phyloP scores from a whole-genome alignment of 495 filamentous ascomycete species.

The Pseudomonodictys pantanalensis region DNA sequence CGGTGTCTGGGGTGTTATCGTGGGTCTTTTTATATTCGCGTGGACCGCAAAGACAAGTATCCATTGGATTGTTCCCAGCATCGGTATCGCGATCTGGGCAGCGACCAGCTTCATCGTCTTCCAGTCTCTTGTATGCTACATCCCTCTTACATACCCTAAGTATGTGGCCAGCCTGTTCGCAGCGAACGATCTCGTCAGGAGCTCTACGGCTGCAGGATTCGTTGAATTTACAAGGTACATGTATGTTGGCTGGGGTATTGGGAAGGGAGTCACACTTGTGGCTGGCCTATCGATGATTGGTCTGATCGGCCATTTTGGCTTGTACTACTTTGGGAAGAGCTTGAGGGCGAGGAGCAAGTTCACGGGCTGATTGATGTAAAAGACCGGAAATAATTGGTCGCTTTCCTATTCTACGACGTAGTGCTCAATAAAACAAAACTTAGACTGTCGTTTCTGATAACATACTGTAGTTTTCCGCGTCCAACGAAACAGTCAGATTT shows the following conservation, averaged over 20 bases:
- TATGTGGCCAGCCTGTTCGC: constrained; percentile 58
- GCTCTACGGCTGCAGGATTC: constrained; percentile 50
- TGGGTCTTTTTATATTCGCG: constrained; percentile 56
- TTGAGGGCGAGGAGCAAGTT: constrained; percentile 29
- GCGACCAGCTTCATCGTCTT: constrained; percentile 45
- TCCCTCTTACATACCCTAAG: constrained; percentile 55
- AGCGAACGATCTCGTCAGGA: constrained; percentile 53
- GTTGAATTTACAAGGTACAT: constrained; percentile 53
- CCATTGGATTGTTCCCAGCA: constrained; percentile 54
- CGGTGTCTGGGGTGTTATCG: constrained; percentile 47
- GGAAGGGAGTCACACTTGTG: constrained; percentile 48
- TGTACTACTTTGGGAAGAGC: constrained; percentile 48
- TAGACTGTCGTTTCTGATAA: too few species aligned
- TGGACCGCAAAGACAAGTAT: constrained; percentile 51
- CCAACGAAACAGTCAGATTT: too few species aligned
- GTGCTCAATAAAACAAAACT: too few species aligned
- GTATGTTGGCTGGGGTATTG: constrained; percentile 52
- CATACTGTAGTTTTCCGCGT: too few species aligned
- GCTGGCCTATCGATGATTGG: constrained; percentile 52
- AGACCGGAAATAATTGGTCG: too few species aligned
- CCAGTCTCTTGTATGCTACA: constrained; percentile 57
- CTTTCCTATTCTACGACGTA: too few species aligned
- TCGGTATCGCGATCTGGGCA: constrained; percentile 54
- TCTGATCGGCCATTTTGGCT: constrained; percentile 49
- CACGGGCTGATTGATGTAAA: too few species aligned